phyloP scores from a whole-genome alignment of 2,329 filamentous ascomycete genomes.

The Alternaria sp. region DNA sequence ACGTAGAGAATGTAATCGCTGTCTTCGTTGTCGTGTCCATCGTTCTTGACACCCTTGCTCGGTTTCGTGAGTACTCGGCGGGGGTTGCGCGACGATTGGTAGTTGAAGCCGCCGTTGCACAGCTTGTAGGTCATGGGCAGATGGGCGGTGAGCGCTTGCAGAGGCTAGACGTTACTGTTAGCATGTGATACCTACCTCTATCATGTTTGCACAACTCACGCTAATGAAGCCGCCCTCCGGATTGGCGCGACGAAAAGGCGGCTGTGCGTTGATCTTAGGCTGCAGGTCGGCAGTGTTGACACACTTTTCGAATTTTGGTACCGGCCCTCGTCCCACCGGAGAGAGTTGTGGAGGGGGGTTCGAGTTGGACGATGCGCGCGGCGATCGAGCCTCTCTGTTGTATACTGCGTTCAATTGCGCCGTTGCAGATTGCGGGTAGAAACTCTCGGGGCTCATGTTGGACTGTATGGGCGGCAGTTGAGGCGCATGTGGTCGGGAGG shows the following conservation, averaged over 20 bases:
- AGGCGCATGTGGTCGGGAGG: conserved; percentile 63
- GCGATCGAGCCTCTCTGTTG: conserved; percentile 62
- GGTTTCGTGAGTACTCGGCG: conserved; percentile 96
- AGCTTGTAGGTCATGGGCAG: conserved; percentile 96
- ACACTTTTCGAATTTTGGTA: conserved; percentile 88
- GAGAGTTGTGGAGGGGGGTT: conserved; percentile 60
- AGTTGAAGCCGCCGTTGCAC: conserved; percentile 97
- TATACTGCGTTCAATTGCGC: conserved; percentile 75
- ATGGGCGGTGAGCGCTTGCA: conserved; percentile 94
- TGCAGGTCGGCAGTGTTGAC: conserved; percentile 76
- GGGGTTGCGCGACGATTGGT: conserved; percentile 96
- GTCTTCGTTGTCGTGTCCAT: conserved; percentile 98
- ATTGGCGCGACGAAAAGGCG: conserved; percentile 89
- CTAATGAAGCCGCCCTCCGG: conserved; percentile 98
- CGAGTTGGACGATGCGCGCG: conserved; percentile 53
- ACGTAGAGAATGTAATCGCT: conserved; percentile 99
- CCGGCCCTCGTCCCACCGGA: conserved; percentile 66
- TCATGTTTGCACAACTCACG: conserved; percentile 63
- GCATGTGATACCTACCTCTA: conserved; percentile 3
- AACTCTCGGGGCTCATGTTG: conserved; percentile 72
- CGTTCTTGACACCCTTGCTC: conserved; percentile 98
- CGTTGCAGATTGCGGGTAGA: conserved; percentile 75
- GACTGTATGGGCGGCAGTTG: conserved; percentile 79
- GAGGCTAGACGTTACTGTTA: conserved; percentile 67
- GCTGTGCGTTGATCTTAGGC: conserved; percentile 85